These are phyloP conservation scores for Fagus sylvatica DNA, from an alignment of 306 rosid genomes.

Conservation along the genomic window DNA sequence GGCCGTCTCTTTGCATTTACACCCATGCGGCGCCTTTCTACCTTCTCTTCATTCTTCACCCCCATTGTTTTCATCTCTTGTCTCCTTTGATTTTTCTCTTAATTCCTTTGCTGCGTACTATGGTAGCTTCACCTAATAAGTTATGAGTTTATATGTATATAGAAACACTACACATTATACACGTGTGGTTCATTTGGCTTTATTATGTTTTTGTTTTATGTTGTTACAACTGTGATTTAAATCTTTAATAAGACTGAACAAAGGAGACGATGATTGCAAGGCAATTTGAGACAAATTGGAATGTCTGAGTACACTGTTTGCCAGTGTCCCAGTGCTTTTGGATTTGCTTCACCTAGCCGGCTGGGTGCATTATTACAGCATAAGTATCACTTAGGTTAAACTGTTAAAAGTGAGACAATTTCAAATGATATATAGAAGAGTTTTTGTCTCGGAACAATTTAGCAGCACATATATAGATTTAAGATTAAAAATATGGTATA, in stretches of 20 bases:
- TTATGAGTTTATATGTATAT: constrained; percentile 26
- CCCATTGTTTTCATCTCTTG: constrained; percentile 36
- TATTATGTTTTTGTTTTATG: constrained; percentile 37
- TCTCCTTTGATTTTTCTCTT: not conserved
- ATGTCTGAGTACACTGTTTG: constrained; percentile 24
- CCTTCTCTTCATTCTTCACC: constrained; percentile 49
- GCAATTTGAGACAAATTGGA: constrained; percentile 27
- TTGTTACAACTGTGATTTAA: constrained; percentile 20
- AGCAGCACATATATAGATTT: too few relatives aligned
- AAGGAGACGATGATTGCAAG: constrained; percentile 34
- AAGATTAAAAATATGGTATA: too few relatives aligned
- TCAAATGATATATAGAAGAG: too few relatives aligned
- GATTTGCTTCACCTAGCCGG: not conserved
- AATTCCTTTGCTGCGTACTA: not conserved
- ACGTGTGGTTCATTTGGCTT: constrained; percentile 36
- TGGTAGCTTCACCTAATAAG: constrained; percentile 8
- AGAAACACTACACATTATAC: not conserved
- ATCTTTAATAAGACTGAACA: constrained; percentile 27
- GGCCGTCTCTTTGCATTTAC: constrained; percentile 48
- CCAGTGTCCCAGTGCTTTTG: constrained; percentile 19
- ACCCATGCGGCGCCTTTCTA: constrained; percentile 24
- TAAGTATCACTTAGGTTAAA: not conserved
- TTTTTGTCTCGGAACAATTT: too few relatives aligned
- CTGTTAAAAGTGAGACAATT: too few relatives aligned
- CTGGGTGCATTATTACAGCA: not conserved